phyloP scores from a whole-genome alignment of 2,329 filamentous ascomycete genomes.

The Lojkania enalia region DNA sequence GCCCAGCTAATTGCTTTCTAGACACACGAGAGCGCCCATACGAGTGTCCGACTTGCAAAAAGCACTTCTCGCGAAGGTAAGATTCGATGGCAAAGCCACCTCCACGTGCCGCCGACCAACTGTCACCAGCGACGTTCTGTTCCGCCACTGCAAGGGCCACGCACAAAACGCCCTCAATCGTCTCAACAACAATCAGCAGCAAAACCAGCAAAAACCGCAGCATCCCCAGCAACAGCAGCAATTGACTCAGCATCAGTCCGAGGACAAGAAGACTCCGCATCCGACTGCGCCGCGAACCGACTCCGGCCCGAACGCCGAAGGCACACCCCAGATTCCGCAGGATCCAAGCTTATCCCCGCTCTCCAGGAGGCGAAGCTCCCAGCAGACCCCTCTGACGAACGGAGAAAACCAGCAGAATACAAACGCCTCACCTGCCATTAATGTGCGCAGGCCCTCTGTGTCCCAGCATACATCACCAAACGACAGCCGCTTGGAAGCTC shows the following conservation, averaged over 20 bases:
- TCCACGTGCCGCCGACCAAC: constrained; percentile 23
- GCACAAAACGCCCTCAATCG: constrained; percentile 46
- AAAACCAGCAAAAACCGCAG: constrained; percentile 28
- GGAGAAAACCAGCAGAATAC: constrained; percentile 21
- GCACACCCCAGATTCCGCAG: constrained; percentile 27
- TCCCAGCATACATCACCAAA: constrained; percentile 29
- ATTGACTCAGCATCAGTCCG: constrained; percentile 15
- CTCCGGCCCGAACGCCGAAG: constrained; percentile 21
- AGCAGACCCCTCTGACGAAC: constrained; percentile 25
- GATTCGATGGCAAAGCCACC: constrained; percentile 12
- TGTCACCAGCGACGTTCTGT: constrained; percentile 51
- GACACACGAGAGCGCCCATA: constrained; percentile 60
- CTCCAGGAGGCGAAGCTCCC: constrained; percentile 27
- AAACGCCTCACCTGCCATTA: constrained; percentile 20
- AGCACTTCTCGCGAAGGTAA: constrained; percentile 59
- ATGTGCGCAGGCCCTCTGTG: constrained; percentile 18
- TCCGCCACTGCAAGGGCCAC: constrained; percentile 57
- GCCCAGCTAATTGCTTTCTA: constrained; percentile 31
- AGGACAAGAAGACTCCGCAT: constrained; percentile 24
- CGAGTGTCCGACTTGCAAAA: constrained; percentile 57
- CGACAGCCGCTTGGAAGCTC: constrained; percentile 42
- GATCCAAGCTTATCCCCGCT: constrained; percentile 32
- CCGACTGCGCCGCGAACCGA: constrained; percentile 20
- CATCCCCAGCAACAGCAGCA: constrained; percentile 28
- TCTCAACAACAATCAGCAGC: constrained; percentile 36